phyloP scores from a whole-genome alignment of 1,139 yeast species.

The Blastobotrys capitulatus region DNA sequence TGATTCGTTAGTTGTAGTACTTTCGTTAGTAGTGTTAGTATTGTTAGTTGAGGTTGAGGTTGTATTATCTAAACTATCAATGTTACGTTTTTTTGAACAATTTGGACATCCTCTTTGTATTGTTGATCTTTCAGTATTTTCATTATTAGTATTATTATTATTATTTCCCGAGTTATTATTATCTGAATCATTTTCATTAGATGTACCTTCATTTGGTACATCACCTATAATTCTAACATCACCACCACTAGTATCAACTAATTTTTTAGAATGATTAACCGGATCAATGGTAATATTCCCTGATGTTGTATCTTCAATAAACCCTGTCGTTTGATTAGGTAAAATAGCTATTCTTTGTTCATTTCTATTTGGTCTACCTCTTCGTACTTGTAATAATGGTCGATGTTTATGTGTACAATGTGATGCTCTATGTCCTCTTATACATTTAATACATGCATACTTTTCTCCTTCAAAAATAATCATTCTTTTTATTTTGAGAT shows the following conservation, averaged over 20 bases:
- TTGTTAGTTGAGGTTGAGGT: slow-evolving; percentile 3
- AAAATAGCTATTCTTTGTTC: slow-evolving; percentile 27
- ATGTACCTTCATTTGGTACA: not conserved
- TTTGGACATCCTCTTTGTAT: not conserved
- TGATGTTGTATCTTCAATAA: not conserved
- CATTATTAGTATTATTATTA: too few relatives aligned
- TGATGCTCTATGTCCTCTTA: slow-evolving; percentile 88
- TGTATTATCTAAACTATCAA: not conserved
- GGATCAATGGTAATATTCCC: slow-evolving; percentile 23
- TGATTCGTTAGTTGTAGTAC: not conserved
- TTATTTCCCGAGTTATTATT: not conserved
- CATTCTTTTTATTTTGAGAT: slow-evolving; percentile 41
- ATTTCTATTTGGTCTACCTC: slow-evolving; percentile 63
- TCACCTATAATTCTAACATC: slow-evolving; percentile 18
- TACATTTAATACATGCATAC: slow-evolving; percentile 70
- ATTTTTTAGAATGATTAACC: slow-evolving; percentile 21
- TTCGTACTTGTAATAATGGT: slow-evolving; percentile 78
- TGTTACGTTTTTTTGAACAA: not conserved
- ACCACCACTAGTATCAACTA: slow-evolving; percentile 26
- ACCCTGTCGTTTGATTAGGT: slow-evolving; percentile 19
- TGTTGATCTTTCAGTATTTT: too few relatives aligned
- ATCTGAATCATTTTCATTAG: not conserved
- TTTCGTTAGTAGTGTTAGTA: not conserved
- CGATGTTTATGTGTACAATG: slow-evolving; percentile 77
- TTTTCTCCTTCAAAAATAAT: slow-evolving; percentile 78